Percentiles rank a stretch among this genome's conserved stretches.
Evolutionary conservation across 129 eudicot genomes (phyloP).

Genomic region (Kitagawia praeruptora): DNA sequence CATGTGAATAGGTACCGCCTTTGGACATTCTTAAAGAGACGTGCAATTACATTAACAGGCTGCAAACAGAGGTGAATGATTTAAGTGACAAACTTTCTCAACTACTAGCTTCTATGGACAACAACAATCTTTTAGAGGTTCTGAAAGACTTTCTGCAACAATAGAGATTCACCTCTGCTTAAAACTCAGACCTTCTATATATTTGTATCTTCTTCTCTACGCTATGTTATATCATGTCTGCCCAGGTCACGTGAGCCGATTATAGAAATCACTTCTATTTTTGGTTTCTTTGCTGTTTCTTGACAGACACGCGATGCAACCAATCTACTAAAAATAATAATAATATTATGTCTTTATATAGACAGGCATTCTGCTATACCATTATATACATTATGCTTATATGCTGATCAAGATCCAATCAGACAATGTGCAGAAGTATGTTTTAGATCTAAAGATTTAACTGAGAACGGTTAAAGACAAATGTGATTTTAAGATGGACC

Average conservation of each 20-base stretch:
- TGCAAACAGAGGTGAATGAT: slow-evolving; percentile 48
- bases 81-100: slow-evolving; percentile 39
- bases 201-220: background rate
- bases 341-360: background rate
- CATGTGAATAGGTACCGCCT: slow-evolving; percentile 28
- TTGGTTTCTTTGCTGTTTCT: background rate
- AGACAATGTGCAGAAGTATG: background rate
- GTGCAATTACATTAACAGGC: slow-evolving; percentile 49
- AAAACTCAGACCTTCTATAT: background rate
- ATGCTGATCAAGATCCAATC: background rate
- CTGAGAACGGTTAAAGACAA: background rate
- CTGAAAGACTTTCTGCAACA: slow-evolving; percentile 42
- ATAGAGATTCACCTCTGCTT: slow-evolving; percentile 13
- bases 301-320: background rate
- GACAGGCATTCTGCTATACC: background rate
- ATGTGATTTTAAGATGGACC: background rate
- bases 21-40: slow-evolving; percentile 45
- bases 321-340: background rate
- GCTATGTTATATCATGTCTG: background rate
- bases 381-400: background rate
- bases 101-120: slow-evolving; percentile 35
- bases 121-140: slow-evolving; percentile 23
- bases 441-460: background rate
- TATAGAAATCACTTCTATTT: background rate
- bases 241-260: background rate